Evolutionary conservation across 2,329 filamentous ascomycete genomes (phyloP), one percentile per base, ranked within the genome.

Genomic region (Xylogone sp.): DNA sequence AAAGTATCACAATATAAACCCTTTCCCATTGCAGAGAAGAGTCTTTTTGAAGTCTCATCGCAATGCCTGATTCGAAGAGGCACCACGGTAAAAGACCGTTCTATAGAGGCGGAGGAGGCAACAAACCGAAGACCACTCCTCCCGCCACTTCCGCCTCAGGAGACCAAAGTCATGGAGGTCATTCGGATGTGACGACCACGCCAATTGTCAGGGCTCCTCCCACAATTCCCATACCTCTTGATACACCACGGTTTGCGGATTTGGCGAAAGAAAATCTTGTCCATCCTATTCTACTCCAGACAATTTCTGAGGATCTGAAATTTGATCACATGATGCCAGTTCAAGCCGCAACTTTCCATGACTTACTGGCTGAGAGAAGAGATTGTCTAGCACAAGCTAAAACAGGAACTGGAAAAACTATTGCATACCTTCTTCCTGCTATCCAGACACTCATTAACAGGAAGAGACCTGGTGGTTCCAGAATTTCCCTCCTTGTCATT

Each of bases 331-430:
- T 99, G 94, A 97, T 93, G 20, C 87, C 94, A 20, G 93, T 99
- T 13, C 94, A 99, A 70, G 78, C 83, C 45, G 80, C 86, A 66
- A 96, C 93, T 12, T 91, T 99, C 65, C 83, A 83, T 53, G 80
- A 89, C 51, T 89, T 88, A 3, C 74, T 97, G 42, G 82, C 84
- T 22, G 59, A 66, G 59, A 92, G 94, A 20, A 81, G 43, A 7
- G 61, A 54, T 63, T 90, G 87, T 61, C 79, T 97, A 59, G 94
- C 93, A 45, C 94, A 97, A 74, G 94, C 94, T 53, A 96, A 90
- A 73, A 99, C 94, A 8, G 94, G 94, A 67, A 97, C 94, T 3
- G 94, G 94, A 67, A 99, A 99, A 74, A 99, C 94, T 0, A 74
- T 97, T 52, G 94, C 90, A 31, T 99, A 97, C 75, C 78, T 99